Base-by-base conservation (phyloP, 129 eudicot species). In the Lonicera japonica region DNA sequence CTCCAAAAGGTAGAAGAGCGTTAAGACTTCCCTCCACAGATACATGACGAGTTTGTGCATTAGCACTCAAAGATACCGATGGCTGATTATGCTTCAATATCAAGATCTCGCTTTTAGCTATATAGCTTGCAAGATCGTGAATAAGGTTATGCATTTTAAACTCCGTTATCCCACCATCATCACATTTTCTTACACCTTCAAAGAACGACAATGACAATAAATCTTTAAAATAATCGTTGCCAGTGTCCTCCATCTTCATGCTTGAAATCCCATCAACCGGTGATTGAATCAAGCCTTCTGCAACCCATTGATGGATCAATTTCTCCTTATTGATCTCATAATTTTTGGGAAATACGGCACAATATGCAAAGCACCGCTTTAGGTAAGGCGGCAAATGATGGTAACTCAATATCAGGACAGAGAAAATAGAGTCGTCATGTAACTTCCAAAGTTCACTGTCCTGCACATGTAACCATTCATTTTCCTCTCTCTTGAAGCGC, bases 321-420 rank as follows among this genome's bases (percentile, higher is more conserved):
- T 61, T 62, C 54, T 61, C 47, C 62, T 64, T 58, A 1, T 15
- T 17, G 5, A 73, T 57, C 21, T 51, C 62, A 58, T 9, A 48
- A 4, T 58, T 51, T 61, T 73, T 73, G 15, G 78, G 73, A 41
- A 46, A 60, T 11, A 67, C 25, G 5, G 68, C 22, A 39, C 78
- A 73, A 25, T 47, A 73, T 12, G 78, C 60, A 54, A 73, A 73
- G 18, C 78, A 73, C 34, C 56, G 78, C 21, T 57, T 73, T 56
- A 66, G 61, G 5, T 73, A 60, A n/a, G 34, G 11, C 36, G 72
- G 72, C 21, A 73, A 23, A 58, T 73, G 65, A 46, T 34, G 10
- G 29, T 66, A 73, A 17, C 73, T 73, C 67, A 73, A 39, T 39
- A 58, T 50, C 41, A 73, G 56, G 56, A 67, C 48, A 0, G 78